Evolutionary conservation across 1,284 basidiomycete species (phyloP), one percentile per base, ranked within the genome.

Genomic region (Sanguinoderma infundibulare): DNA sequence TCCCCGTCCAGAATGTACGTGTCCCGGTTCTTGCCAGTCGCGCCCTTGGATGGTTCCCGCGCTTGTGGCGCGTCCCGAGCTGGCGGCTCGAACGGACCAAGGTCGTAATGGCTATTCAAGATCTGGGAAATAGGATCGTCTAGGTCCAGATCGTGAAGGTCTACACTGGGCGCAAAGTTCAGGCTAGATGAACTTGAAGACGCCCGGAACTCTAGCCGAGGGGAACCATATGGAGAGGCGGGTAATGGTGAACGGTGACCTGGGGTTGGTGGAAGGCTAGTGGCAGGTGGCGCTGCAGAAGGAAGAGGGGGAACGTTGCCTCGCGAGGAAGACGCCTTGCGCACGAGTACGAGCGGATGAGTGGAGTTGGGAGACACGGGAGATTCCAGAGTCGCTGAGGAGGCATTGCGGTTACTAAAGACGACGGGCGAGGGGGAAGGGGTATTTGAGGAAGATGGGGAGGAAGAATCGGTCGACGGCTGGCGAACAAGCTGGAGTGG

Each of bases 181-280:
- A 74, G 40, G 39, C 70, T 73, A 5, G 71, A 71, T 75, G 79
- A 58, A 76, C 73, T 67, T 72, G 81, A 67, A 73, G 76, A 72
- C 76, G 79, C 59, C 74, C 81, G 57, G 61, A 73, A 73, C 24
- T 65, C 66, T 12, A 72, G 36, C 6, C 66, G 63, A 3, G 71
- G 65, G n/a, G 65, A 57, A 34, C 69, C 68, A 35, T 71, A 68
- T 0, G 65, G 54, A n/a, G 64, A 68, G 20, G 66, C 63, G 6
- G 69, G 66, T 10, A 65, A 53, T 2, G 70, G 71, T 9, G 73
- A 66, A 15, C 68, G 70, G 32, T 32, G 49, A n/a, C n/a, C 8
- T 17, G 49, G 49, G 49, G 49, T 51, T 34, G 59, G 61, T 2
- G 73, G 73, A n/a, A 74, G 66, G 32, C 69, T 58, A 12, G 55